Conservation (phyloP, 768 basidiomycete genomes). For the Sutorius australiensis region DNA sequence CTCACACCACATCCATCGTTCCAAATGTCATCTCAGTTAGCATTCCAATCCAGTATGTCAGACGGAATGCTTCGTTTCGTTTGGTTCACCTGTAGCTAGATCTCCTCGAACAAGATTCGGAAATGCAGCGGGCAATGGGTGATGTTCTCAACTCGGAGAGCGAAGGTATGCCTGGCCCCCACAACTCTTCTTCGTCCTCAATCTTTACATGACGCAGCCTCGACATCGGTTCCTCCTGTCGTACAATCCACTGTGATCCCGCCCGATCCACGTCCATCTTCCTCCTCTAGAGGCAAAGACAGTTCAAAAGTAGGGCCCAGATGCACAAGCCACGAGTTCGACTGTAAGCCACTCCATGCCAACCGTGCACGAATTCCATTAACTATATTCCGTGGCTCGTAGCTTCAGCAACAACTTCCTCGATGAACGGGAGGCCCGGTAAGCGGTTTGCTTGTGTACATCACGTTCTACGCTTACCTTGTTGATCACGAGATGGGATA, state of each 20-base stretch:
- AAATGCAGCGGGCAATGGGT: conserved; percentile 64
- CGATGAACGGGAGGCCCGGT: conserved; percentile 15
- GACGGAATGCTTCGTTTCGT: neutral
- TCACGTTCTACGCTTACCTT: conserved; percentile 1
- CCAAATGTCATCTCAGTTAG: conserved; percentile 49
- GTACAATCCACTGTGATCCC: conserved; percentile 4
- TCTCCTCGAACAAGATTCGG: conserved; percentile 64
- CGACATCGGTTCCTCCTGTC: conserved; percentile 9
- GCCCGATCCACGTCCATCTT: conserved; percentile 10
- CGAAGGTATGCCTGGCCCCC: conserved; percentile 23
- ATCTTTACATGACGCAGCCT: conserved; percentile 5
- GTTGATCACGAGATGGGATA: conserved; percentile 23
- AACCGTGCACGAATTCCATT: neutral
- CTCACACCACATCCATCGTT: conserved; percentile 53
- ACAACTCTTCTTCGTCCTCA: neutral
- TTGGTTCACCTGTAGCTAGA: conserved; percentile 37
- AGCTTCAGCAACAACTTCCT: conserved; percentile 31
- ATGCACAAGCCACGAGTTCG: conserved; percentile 12
- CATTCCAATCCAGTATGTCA: conserved; percentile 54
- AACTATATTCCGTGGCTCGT: neutral
- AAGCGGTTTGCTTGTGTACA: conserved; percentile 16
- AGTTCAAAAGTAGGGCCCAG: conserved; percentile 4
- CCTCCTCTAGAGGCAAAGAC: conserved; percentile 9
- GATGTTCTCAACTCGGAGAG: conserved; percentile 52
- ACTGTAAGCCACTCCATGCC: conserved; percentile 13